phyloP scores from a whole-genome alignment of 768 basidiomycete genomes.

The Mycena venus region DNA sequence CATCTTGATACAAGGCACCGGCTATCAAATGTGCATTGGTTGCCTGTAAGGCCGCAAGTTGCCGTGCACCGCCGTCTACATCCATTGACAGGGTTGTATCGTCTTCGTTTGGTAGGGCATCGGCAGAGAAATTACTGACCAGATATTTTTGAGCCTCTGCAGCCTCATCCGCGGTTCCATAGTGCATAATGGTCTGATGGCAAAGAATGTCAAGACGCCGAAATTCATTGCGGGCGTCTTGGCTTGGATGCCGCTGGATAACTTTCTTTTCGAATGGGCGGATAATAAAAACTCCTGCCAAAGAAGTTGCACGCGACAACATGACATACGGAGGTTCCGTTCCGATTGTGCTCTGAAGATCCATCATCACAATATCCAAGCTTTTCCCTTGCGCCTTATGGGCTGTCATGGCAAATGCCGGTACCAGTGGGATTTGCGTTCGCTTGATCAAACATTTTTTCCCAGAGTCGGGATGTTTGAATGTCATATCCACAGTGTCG shows the following conservation, averaged over 20 bases:
- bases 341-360: neutral
- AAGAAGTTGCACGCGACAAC: slow-evolving; percentile 6
- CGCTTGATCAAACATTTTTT: neutral
- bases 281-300: neutral
- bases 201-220: neutral
- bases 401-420: slow-evolving; percentile 11
- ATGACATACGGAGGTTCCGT: slow-evolving; percentile 13
- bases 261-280: neutral
- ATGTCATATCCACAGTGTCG: neutral
- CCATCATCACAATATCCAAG: slow-evolving; percentile 1
- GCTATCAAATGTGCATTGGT: too few relatives aligned
- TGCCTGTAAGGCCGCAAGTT: too few relatives aligned
- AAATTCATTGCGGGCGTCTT: slow-evolving; percentile 3
- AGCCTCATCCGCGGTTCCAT: slow-evolving; percentile 4
- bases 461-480: neutral
- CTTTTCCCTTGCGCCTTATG: slow-evolving; percentile 11
- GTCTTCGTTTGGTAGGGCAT: neutral
- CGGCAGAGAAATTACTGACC: neutral
- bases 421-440: neutral
- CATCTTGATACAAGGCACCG: too few relatives aligned
- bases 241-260: neutral
- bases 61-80: neutral
- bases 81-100: too few relatives aligned
- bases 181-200: slow-evolving; percentile 4
- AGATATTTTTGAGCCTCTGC: neutral